Evolutionary conservation across 2,329 filamentous ascomycete genomes (phyloP), one percentile per base, ranked within the genome.

Genomic region (Fusarium algeriense): DNA sequence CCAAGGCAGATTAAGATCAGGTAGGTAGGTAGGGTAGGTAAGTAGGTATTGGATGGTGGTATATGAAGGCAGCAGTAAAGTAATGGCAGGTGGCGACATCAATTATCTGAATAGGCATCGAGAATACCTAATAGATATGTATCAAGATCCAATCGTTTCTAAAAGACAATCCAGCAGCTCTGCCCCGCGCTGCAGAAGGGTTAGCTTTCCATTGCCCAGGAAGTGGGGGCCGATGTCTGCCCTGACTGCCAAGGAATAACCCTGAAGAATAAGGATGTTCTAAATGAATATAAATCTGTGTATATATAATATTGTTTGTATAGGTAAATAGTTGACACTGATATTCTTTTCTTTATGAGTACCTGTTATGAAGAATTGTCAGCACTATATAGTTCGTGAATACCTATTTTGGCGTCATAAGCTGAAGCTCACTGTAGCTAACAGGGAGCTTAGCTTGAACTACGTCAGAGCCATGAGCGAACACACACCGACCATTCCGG

Each of bases 111-210:
- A 34, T 43, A 65, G 44, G 52, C 32, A 45, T 65, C 62, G 19
- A 64, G 28, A 37, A 64, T 15, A 35, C 30, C 28, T 44, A 38
- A 30, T 9, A 8, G 28, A 19, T 30, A 53, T 35, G 41, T 48
- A 20, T 40, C 23, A 19, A 41, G 65, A n/a, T 40, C 69, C 69
- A 72, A 71, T 71, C 56, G 66, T 46, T 55, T 55, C 38, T 41
- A 17, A 37, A 40, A 41, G 20, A 12, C 34, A 41, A 38, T 14
- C 26, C 38, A 41, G 28, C 20, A 45, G 32, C 57, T 56, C 60
- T 71, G 69, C 69, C 69, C 69, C 64, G 60, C 69, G 69, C 43
- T 58, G 54, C 34, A 34, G 45, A 53, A 52, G 46, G 48, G 43
- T 38, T 55, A n/a, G 45, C 52, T 34, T 45, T 30, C 23, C 23